A percentile compares a stretch with the other conserved stretches of the same genome.
Evolutionary conservation across 495 filamentous ascomycete species (phyloP).

Genomic region (Aspergillus steynii): DNA sequence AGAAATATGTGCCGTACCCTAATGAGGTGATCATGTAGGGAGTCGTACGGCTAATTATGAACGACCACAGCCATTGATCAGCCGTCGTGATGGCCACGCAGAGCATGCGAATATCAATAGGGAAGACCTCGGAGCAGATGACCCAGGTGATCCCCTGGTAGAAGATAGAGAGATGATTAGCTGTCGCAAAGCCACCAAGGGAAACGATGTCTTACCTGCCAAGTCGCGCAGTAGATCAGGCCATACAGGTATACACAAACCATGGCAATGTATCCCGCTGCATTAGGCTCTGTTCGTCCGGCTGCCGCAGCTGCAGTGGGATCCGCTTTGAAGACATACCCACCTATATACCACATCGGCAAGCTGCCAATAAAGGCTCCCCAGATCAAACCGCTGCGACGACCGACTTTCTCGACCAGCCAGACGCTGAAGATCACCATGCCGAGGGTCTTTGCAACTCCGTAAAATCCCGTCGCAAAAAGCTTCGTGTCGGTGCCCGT

Average conservation of each 20-base stretch:
- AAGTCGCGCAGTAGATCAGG: conserved; percentile 61
- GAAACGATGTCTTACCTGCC: conserved; percentile 44
- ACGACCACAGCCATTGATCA: conserved; percentile 45
- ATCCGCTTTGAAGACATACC: conserved; percentile 53
- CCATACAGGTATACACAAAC: conserved; percentile 64
- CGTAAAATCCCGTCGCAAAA: conserved; percentile 42
- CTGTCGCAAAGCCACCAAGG: no score
- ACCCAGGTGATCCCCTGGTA: conserved; percentile 55
- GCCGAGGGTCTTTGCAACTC: conserved; percentile 42
- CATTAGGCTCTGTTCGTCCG: conserved; percentile 32
- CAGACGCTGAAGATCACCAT: conserved; percentile 59
- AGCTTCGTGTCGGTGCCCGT: conserved; percentile 27
- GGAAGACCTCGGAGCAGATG: conserved; percentile 43
- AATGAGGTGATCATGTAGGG: conserved; percentile 48
- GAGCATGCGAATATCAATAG: conserved; percentile 45
- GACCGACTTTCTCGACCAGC: conserved; percentile 61
- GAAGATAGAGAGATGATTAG: background rate
- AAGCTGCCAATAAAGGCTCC: conserved; percentile 50
- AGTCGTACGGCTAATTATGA: conserved; percentile 41
- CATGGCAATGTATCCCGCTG: conserved; percentile 46
- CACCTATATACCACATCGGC: conserved; percentile 66
- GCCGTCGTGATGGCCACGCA: conserved; percentile 47
- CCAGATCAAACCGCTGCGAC: conserved; percentile 61
- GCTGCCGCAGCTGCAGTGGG: conserved; percentile 17
- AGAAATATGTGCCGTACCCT: conserved; percentile 51